Conservation (phyloP, 2,329 filamentous ascomycete species). For the Xylaria digitata region DNA sequence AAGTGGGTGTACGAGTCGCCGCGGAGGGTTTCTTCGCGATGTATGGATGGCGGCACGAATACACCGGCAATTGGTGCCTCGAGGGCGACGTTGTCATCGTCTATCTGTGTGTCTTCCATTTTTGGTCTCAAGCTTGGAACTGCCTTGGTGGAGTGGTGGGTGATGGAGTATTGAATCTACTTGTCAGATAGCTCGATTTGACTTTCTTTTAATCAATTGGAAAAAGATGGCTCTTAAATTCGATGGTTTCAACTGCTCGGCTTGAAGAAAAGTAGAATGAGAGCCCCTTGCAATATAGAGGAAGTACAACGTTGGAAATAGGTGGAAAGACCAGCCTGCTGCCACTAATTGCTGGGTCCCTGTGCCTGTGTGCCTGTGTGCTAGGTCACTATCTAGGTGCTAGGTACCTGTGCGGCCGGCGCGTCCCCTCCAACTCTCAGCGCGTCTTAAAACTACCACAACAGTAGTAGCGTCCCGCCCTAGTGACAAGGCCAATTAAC, state of each 20-base stretch:
- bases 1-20: slow-evolving; percentile 79
- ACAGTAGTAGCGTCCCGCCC: slow-evolving; percentile 31
- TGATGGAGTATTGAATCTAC: slow-evolving; percentile 1
- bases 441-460: slow-evolving; percentile 36
- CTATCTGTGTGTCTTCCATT: slow-evolving; percentile 56
- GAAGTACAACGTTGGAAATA: no score
- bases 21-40: slow-evolving; percentile 65
- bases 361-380: no score
- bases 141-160: slow-evolving; percentile 15
- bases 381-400: no score
- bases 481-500: slow-evolving; percentile 38
- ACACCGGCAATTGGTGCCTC: slow-evolving; percentile 51
- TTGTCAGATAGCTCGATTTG: neutral
- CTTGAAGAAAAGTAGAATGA: neutral
- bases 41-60: slow-evolving; percentile 78
- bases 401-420: slow-evolving; percentile 13
- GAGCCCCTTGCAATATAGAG: neutral
- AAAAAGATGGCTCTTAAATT: neutral
- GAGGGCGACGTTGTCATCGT: slow-evolving; percentile 51
- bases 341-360: no score
- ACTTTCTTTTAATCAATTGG: neutral
- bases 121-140: slow-evolving; percentile 4
- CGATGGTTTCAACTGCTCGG: neutral
- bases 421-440: slow-evolving; percentile 37
- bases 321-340: no score